Evolutionary conservation across 805 yeast species (phyloP).

Genomic region (Yarrowia yakushimensis): DNA sequence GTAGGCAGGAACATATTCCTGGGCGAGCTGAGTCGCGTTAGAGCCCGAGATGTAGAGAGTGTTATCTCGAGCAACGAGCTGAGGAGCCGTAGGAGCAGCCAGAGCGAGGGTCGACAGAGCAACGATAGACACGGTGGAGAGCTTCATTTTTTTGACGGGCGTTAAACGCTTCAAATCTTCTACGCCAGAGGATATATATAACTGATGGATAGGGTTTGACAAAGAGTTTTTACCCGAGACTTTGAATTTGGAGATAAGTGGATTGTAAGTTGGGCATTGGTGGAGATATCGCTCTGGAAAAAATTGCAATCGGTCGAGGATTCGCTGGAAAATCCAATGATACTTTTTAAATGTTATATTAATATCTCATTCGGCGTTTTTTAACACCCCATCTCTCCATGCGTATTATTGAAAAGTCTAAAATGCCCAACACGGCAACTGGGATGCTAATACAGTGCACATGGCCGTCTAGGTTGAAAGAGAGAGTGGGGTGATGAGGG

Average conservation of each 20-base stretch:
- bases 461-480: no score
- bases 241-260: not conserved
- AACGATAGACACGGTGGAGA: not conserved
- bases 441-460: no score
- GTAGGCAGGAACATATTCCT: not conserved
- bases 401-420: no score
- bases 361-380: no score
- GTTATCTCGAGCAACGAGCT: not conserved
- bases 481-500: no score
- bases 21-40: constrained; percentile 5
- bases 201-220: not conserved
- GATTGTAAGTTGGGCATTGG: not conserved
- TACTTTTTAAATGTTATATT: not conserved
- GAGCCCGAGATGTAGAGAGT: constrained; percentile 1
- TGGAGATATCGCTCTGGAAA: not conserved
- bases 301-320: not conserved
- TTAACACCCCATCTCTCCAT: not conserved
- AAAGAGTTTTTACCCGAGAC: not conserved
- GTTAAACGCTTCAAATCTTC: no score
- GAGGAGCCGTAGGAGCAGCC: not conserved
- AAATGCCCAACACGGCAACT: no score
- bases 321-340: not conserved
- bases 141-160: not conserved
- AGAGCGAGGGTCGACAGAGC: not conserved
- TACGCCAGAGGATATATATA: not conserved